Evolutionary conservation across 768 basidiomycete species (phyloP).

Genomic region (Pisolithus albus): DNA sequence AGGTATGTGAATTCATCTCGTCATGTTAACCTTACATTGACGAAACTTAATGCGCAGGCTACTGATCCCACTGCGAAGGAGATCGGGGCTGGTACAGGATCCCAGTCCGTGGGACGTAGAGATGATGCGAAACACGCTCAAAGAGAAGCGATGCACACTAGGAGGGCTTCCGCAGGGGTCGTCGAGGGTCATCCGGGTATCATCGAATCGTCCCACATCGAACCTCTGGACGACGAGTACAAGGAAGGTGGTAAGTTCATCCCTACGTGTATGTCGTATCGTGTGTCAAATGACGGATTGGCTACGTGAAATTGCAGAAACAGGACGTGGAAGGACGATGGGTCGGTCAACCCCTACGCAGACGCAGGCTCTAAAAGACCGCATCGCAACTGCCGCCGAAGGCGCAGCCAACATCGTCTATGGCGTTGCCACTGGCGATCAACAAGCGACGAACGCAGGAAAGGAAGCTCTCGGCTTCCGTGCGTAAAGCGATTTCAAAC

Average conservation of each 20-base stretch:
- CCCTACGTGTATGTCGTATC: background rate
- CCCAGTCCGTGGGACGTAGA: slow-evolving; percentile 34
- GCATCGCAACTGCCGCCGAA: slow-evolving; percentile 24
- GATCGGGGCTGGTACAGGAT: slow-evolving; percentile 34
- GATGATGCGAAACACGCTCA: slow-evolving; percentile 32
- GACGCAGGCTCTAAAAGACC: slow-evolving; percentile 12
- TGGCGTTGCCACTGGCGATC: slow-evolving; percentile 30
- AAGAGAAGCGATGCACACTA: slow-evolving; percentile 31
- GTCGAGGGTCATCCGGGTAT: slow-evolving; percentile 49
- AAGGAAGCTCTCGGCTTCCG: slow-evolving; percentile 21
- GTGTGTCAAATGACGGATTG: background rate
- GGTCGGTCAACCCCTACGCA: background rate
- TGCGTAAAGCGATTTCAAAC: background rate
- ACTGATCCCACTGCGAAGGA: too few species aligned
- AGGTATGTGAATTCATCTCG: too few species aligned
- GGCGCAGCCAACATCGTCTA: slow-evolving; percentile 35
- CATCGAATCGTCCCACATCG: slow-evolving; percentile 48
- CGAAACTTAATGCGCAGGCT: too few species aligned
- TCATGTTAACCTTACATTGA: too few species aligned
- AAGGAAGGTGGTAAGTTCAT: slow-evolving; percentile 30
- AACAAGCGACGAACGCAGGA: slow-evolving; percentile 28
- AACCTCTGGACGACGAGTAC: slow-evolving; percentile 41
- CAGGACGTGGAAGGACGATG: background rate
- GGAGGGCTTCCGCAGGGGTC: slow-evolving; percentile 41
- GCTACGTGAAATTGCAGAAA: background rate